Base-by-base conservation (phyloP, 176 grass and related monocot species). In the Tillandsia fasciculata region DNA sequence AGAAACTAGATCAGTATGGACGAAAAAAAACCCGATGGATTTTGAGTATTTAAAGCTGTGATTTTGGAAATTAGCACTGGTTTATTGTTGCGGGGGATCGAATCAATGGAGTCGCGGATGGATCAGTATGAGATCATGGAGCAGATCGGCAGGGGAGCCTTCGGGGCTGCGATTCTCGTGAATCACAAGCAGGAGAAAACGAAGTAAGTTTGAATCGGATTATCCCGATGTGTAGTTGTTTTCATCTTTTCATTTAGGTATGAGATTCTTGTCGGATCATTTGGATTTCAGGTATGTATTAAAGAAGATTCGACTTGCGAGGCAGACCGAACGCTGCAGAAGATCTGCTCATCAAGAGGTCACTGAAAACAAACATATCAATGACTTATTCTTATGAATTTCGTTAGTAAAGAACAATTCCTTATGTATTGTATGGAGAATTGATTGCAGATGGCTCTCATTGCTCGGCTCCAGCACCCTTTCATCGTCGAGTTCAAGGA, bases 261-360 rank as follows among this genome's bases (percentile, higher is more conserved):
- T 51, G 15, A 3, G n/a, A 48, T 63, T 50, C 4, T 17, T 3
- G n/a, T 81, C n/a, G 74, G 69, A 49, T 12, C 70, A 26, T 67
- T 67, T 73, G 52, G 50, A 47, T 72, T 75, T 70, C 69, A 99
- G 95, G 64, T 99, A 94, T 58, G 95, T 94, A 28, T 78, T 99
- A 78, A 99, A 99, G 78, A 99, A 99, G 63, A 99, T 99, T 48
- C 85, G 90, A 12, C 84, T 99, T 1, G 90, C 95, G 2, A 90
- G 90, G 69, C 90, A 99, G 70, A 99, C 95, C 10, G 90, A 99
- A 67, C 82, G 95, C 11, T 99, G 95, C 64, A 84, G 95, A 64
- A 90, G 79, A 48, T 99, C 95, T 81, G 95, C 95, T 27, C 90
- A 99, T 69, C 95, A 99, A 82, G 95, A 94, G 87, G 95, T 94